phyloP scores from a whole-genome alignment of 495 filamentous ascomycete species.

The Podospora pseudocomata region DNA sequence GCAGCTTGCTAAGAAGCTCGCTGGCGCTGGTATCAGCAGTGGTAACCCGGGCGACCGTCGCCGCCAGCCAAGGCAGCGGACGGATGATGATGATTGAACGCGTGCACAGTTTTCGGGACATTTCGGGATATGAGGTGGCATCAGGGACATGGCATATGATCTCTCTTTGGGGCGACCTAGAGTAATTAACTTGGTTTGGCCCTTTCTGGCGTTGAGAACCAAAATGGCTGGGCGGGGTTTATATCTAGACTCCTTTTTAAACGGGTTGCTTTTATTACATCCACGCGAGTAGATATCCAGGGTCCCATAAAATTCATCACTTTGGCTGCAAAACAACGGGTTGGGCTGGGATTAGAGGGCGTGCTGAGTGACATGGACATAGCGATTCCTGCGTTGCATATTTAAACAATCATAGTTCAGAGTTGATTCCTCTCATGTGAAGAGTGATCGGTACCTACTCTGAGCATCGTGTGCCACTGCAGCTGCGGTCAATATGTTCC shows the following conservation, averaged over 20 bases:
- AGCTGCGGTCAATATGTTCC: no score
- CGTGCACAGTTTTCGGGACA: constrained; percentile 3
- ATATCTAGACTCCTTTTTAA: neutral
- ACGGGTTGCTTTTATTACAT: neutral
- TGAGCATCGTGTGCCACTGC: no score
- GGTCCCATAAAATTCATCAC: neutral
- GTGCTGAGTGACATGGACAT: neutral
- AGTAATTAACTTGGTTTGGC: neutral
- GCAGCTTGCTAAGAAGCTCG: constrained; percentile 55
- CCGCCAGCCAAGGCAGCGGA: constrained; percentile 36
- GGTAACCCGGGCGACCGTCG: constrained; percentile 27
- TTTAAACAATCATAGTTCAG: neutral
- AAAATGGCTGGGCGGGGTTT: neutral
- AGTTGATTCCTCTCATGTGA: neutral
- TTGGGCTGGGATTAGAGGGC: neutral
- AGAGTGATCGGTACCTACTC: no score
- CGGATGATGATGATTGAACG: constrained; percentile 47
- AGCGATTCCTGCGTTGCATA: neutral
- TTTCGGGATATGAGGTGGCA: constrained; percentile 5
- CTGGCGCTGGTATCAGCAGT: constrained; percentile 39
- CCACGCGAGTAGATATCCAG: neutral
- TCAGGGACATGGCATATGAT: neutral
- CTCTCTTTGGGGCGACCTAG: neutral
- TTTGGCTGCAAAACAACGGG: neutral
- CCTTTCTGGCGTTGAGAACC: neutral